Evolutionary conservation across 331 rosid species (phyloP).

Genomic region (Arachis monticola): DNA sequence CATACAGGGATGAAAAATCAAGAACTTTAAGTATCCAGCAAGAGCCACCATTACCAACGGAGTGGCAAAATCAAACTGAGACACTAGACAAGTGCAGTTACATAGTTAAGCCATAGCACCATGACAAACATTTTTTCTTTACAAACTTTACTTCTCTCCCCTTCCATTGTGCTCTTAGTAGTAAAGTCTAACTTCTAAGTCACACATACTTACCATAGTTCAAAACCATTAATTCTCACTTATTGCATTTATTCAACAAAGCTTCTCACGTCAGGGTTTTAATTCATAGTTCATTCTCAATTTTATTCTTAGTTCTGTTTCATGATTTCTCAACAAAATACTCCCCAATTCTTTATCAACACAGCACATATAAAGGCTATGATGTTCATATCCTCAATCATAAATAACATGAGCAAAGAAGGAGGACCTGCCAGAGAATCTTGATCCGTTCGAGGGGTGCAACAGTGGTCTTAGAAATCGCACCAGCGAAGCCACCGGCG

Average conservation of each 20-base stretch:
- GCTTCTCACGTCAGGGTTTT: no score
- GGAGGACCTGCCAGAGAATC: constrained; percentile 89
- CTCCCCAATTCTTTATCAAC: no score
- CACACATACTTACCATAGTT: constrained; percentile 22
- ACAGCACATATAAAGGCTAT: no score
- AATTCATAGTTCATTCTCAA: no score
- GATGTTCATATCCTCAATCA: no score
- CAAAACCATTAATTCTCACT: neutral
- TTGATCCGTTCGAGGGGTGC: constrained; percentile 95
- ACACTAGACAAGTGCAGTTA: neutral
- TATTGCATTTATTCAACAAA: neutral
- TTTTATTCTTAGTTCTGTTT: no score
- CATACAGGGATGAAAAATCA: constrained; percentile 23
- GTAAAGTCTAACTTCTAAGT: neutral
- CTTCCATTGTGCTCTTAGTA: neutral
- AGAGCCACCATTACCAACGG: neutral
- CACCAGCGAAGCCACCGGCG: constrained; percentile 96
- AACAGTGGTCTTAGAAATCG: constrained; percentile 77
- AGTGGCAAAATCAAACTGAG: constrained; percentile 7
- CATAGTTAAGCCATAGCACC: constrained; percentile 2
- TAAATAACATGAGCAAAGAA: neutral
- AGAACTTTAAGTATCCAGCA: constrained; percentile 28
- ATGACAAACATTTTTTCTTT: neutral
- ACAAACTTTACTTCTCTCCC: neutral
- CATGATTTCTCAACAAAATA: no score